phyloP scores from a whole-genome alignment of 805 yeast species.

The Alloascoidea hylecoeti region DNA sequence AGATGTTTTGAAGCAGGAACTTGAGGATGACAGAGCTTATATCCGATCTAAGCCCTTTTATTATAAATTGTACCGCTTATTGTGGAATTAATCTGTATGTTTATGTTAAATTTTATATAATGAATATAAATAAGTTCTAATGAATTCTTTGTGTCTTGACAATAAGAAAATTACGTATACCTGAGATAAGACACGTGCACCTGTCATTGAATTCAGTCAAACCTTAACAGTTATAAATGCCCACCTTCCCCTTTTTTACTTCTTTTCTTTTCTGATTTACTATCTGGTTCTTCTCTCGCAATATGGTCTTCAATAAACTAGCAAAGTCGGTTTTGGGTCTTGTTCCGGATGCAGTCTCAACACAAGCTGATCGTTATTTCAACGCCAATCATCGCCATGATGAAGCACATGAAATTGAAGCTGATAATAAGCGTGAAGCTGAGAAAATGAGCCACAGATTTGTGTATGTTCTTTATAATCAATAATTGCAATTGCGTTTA shows the following conservation, averaged over 20 bases:
- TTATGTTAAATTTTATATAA: too few relatives aligned
- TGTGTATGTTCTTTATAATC: background rate
- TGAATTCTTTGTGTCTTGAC: too few relatives aligned
- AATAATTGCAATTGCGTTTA: too few relatives aligned
- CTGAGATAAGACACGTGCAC: too few relatives aligned
- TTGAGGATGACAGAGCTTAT: constrained; percentile 30
- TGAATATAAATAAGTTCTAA: too few relatives aligned
- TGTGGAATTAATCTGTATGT: too few relatives aligned
- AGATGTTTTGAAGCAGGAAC: constrained; percentile 34
- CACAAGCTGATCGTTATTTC: constrained; percentile 1
- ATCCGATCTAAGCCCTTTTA: constrained; percentile 28
- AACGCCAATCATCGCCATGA: constrained; percentile 2
- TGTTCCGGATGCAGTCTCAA: background rate
- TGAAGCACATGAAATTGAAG: constrained; percentile 2
- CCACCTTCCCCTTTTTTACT: too few relatives aligned
- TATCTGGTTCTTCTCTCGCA: background rate
- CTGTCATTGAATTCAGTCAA: too few relatives aligned
- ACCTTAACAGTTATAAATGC: too few relatives aligned
- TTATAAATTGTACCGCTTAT: constrained; percentile 21
- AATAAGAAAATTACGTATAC: too few relatives aligned
- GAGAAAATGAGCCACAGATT: background rate
- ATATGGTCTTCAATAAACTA: background rate
- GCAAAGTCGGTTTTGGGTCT: constrained; percentile 1
- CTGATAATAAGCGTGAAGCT: background rate
- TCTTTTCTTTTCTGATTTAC: background rate